phyloP scores from a whole-genome alignment of 176 grass and related monocot species.

The sorghum (Sorghum bicolor) region Sorghum_bicolor_NCBIv3 NC_012872.2:11168501-11169000 shows the following conservation, averaged over 20 bases:
- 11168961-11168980: not conserved
- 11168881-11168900: not conserved
- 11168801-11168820: not conserved
- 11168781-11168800: not conserved
- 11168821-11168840: not conserved
- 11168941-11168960: not conserved
- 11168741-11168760: not conserved
- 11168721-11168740: not conserved
- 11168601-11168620: not conserved
- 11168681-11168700: not conserved
- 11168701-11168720: not conserved
- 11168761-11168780: not conserved
- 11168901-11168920: slow-evolving; percentile 10
- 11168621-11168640: not conserved
- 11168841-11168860: not conserved
- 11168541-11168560: not conserved
- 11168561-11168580: not conserved
- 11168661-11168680: not conserved
- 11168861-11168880: slow-evolving; percentile 3
- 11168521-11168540: not conserved
- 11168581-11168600: not conserved
- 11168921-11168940: not conserved
- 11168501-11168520: not conserved
- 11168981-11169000: not conserved
- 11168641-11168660: not conserved